These are phyloP conservation scores for Phytopythium litorale DNA, from an alignment of 352 stramenopile species.

Conservation along the genomic window DNA sequence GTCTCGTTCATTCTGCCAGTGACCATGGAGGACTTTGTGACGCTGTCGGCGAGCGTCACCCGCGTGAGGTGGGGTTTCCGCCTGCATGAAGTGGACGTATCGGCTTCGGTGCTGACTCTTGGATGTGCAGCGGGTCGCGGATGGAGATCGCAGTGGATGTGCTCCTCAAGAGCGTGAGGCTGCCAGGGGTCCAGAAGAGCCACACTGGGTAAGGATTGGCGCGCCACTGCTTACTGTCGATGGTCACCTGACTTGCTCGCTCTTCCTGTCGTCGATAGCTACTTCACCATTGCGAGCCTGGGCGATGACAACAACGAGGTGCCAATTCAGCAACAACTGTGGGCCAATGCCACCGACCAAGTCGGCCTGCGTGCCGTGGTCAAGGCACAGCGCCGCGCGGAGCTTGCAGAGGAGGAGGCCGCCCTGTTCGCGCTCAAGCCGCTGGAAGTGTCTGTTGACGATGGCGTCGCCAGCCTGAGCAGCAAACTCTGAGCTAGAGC, in stretches of 20 bases:
- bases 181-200: not conserved
- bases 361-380: slow-evolving; percentile 19
- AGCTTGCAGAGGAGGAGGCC: slow-evolving; percentile 25
- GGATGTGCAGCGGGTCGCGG: not conserved
- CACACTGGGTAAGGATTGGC: too few relatives aligned
- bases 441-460: slow-evolving; percentile 1
- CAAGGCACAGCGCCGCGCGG: slow-evolving; percentile 32
- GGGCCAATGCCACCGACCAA: slow-evolving; percentile 19
- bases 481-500: slow-evolving; percentile 1
- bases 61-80: slow-evolving; percentile 11
- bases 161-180: slow-evolving; percentile 3
- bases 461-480: not conserved
- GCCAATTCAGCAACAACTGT: slow-evolving; percentile 20
- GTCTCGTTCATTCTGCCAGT: slow-evolving; percentile 51
- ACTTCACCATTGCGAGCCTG: slow-evolving; percentile 37
- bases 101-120: too few relatives aligned
- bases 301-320: slow-evolving; percentile 17
- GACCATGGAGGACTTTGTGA: slow-evolving; percentile 34
- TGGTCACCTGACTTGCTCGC: too few relatives aligned
- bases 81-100: too few relatives aligned
- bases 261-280: slow-evolving; percentile 1
- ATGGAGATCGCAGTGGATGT: slow-evolving; percentile 24
- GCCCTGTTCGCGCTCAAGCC: slow-evolving; percentile 18
- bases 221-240: too few relatives aligned
- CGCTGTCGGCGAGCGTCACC: slow-evolving; percentile 35